Percentiles rank a stretch among this genome's conserved stretches.
Evolutionary conservation across 1,284 basidiomycete genomes (phyloP).

Genomic region (Leccinum laetum): DNA sequence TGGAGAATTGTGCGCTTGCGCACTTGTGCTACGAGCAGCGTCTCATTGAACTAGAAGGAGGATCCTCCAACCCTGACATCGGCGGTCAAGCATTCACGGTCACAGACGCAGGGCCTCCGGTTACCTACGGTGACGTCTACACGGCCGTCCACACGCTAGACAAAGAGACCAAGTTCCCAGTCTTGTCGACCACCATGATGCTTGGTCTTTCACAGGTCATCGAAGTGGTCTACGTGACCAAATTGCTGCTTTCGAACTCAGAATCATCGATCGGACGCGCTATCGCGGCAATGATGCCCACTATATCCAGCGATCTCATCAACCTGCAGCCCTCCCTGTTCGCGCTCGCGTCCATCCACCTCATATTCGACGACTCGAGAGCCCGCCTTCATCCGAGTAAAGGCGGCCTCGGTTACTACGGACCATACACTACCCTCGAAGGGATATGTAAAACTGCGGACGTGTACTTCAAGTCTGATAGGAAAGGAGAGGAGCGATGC

Average conservation of each 20-base stretch:
- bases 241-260: slow-evolving; percentile 37
- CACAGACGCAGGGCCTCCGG: slow-evolving; percentile 59
- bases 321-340: slow-evolving; percentile 72
- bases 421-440: slow-evolving; percentile 56
- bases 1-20: slow-evolving; percentile 71
- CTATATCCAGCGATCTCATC: slow-evolving; percentile 51
- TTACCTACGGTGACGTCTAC: slow-evolving; percentile 63
- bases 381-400: slow-evolving; percentile 55
- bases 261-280: slow-evolving; percentile 30
- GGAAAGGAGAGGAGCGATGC: slow-evolving; percentile 34
- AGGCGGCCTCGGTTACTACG: slow-evolving; percentile 67
- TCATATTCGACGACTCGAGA: slow-evolving; percentile 70
- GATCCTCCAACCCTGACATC: slow-evolving; percentile 54
- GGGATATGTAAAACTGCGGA: slow-evolving; percentile 53
- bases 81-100: slow-evolving; percentile 69
- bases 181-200: slow-evolving; percentile 56
- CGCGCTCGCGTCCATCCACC: slow-evolving; percentile 58
- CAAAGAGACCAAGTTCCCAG: slow-evolving; percentile 51
- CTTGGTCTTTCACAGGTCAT: slow-evolving; percentile 53
- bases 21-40: slow-evolving; percentile 72
- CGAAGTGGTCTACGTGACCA: slow-evolving; percentile 52
- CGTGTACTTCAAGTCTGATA: slow-evolving; percentile 45
- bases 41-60: slow-evolving; percentile 48
- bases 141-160: slow-evolving; percentile 47
- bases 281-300: slow-evolving; percentile 45